phyloP scores from a whole-genome alignment of 2,329 filamentous ascomycete genomes.

The Colletotrichum echinochloae region DNA sequence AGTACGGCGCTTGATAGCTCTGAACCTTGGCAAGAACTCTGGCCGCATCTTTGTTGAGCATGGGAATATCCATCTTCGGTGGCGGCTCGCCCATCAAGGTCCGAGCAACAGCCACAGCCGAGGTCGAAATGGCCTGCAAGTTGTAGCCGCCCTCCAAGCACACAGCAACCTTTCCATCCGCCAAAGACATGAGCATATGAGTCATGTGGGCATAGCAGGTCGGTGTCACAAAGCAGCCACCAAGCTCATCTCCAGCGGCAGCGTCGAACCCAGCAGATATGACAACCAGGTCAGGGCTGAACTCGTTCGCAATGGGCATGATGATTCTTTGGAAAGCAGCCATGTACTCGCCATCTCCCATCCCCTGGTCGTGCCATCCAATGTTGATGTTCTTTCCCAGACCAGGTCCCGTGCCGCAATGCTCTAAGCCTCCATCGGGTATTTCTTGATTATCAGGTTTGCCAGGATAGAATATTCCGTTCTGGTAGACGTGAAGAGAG shows the following conservation, averaged over 20 bases:
- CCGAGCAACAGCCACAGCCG: conserved; percentile 88
- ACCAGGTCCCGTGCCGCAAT: conserved; percentile 67
- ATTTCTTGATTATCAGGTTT: conserved; percentile 67
- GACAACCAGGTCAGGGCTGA: conserved; percentile 93
- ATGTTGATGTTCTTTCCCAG: conserved; percentile 75
- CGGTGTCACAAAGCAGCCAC: conserved; percentile 92
- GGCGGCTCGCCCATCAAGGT: conserved; percentile 97
- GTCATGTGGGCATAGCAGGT: conserved; percentile 98
- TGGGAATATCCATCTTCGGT: conserved; percentile 66
- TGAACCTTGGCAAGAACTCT: conserved; percentile 69
- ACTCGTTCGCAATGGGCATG: conserved; percentile 95
- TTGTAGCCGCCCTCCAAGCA: conserved; percentile 98
- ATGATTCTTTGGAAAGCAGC: conserved; percentile 95
- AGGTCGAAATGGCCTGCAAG: conserved; percentile 89
- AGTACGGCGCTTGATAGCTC: conserved; percentile 76
- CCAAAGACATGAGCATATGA: conserved; percentile 97
- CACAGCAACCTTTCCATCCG: conserved; percentile 88
- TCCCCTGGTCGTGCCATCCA: conserved; percentile 76
- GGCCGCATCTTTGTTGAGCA: conserved; percentile 68
- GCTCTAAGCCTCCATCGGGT: conserved; percentile 71
- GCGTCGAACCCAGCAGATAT: conserved; percentile 97
- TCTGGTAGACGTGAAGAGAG: conserved; percentile 88
- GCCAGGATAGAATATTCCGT: conserved; percentile 87
- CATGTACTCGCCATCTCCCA: conserved; percentile 97
- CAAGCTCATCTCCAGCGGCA: conserved; percentile 91